A percentile compares a stretch with the other conserved stretches of the same genome.
phyloP scores from a whole-genome alignment of 352 stramenopile species.

The Globisporangium abappressorium region DNA sequence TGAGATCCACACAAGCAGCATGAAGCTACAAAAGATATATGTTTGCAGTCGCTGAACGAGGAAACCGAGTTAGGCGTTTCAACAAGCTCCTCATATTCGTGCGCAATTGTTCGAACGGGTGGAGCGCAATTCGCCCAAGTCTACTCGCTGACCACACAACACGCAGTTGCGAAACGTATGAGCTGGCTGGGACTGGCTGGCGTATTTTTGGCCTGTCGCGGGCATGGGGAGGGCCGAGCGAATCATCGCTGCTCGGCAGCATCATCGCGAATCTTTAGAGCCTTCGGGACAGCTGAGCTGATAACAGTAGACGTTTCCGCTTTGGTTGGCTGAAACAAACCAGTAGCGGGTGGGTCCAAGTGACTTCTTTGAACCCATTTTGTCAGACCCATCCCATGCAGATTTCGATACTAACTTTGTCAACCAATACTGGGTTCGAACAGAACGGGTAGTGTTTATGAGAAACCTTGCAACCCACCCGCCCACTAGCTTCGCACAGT shows the following conservation, averaged over 20 bases:
- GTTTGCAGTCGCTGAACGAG: background rate
- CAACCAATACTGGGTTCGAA: background rate
- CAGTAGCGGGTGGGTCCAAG: background rate
- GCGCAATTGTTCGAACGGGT: background rate
- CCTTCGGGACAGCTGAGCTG: background rate
- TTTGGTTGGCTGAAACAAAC: conserved; percentile 12
- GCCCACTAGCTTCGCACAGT: background rate
- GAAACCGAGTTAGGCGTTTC: background rate
- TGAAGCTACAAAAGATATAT: background rate
- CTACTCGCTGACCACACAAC: background rate
- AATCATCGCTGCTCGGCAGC: conserved; percentile 7
- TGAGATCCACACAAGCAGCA: background rate
- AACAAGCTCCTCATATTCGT: background rate
- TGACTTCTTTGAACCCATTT: background rate
- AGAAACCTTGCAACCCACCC: background rate
- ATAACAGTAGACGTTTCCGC: conserved; percentile 14
- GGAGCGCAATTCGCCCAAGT: background rate
- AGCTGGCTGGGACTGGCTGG: background rate
- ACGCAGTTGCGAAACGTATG: background rate
- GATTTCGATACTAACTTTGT: background rate
- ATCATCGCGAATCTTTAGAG: conserved; percentile 19
- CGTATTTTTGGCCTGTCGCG: conserved; percentile 6
- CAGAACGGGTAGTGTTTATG: background rate
- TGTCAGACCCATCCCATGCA: background rate
- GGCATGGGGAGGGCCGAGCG: no score